Evolutionary conservation across 768 basidiomycete genomes (phyloP), one percentile per base, ranked within the genome.

Genomic region (Suillus fuscotomentosus): DNA sequence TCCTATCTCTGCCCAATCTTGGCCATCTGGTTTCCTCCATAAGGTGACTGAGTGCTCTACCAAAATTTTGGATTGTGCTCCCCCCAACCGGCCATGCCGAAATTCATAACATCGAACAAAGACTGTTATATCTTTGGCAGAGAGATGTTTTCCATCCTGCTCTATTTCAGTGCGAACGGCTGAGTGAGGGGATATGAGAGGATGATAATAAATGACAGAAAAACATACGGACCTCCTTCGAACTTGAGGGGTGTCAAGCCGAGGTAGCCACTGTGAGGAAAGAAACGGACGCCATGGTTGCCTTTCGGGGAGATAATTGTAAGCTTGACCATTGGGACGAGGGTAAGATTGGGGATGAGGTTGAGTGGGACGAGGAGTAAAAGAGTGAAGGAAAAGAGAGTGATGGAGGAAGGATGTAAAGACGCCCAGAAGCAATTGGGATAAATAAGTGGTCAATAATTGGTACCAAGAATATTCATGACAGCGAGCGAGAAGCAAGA

Each of bases 101-200:
- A 88, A 82, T 80, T 95, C 92, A 73, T 94, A 94, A 76, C 92
- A 95, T 51, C 92, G 85, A 51, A 95, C 84, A n/a, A 87, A 84
- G 69, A 97, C 81, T 60, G 84, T 82, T 69, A 94, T 77, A 47
- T 86, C 85, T 69, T 83, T 88, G 68, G 88, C 87, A 11, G 79
- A 85, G 62, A 95, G 80, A 20, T 81, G 83, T 73, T 88, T 91
- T 34, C 79, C 79, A 77, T 94, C 92, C 22, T 84, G 83, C 69
- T 93, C 92, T 61, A 89, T 78, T 66, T 81, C 83, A 50, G 90
- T 91, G 66, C 86, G 82, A 42, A 94, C 89, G 72, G 89, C 86
- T 91, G 71, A 36, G 61, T 55, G 20, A 55, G 15, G 60, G 60
- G 65, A 57, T 51, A 68, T 63, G 39, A 68, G 63, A 24, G 60